Conservation (phyloP, 2,329 filamentous ascomycete species). For the Apiospora arundinis region DNA sequence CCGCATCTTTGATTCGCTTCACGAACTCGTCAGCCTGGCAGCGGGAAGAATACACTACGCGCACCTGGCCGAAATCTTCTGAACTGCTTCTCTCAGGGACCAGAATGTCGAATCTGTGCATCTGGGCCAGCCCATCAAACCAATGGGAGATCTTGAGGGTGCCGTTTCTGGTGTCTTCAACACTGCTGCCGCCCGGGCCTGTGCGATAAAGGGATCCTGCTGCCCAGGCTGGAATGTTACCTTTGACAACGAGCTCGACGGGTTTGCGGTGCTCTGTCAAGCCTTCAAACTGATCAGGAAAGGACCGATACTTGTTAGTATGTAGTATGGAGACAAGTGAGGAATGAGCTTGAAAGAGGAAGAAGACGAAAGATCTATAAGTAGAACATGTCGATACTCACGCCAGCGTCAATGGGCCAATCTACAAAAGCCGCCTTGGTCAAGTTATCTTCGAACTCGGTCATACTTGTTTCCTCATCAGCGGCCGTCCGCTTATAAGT, state of each 20-base stretch:
- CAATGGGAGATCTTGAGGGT: slow-evolving; percentile 57
- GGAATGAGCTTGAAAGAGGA: no score
- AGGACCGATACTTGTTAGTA: neutral
- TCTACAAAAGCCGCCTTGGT: slow-evolving; percentile 34
- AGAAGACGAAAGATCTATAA: no score
- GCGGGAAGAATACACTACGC: slow-evolving; percentile 61
- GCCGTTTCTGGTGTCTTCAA: slow-evolving; percentile 50
- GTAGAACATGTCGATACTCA: slow-evolving; percentile 35
- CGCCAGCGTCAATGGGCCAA: slow-evolving; percentile 53
- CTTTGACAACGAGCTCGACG: slow-evolving; percentile 55
- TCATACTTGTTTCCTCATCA: neutral
- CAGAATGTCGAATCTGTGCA: slow-evolving; percentile 62
- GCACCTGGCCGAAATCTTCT: slow-evolving; percentile 28
- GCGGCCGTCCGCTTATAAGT: slow-evolving; percentile 18
- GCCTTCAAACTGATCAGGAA: slow-evolving; percentile 51
- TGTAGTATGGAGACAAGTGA: neutral
- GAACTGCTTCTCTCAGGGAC: slow-evolving; percentile 36
- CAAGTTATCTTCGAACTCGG: neutral
- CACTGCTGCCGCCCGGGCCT: slow-evolving; percentile 57
- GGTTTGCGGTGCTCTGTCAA: slow-evolving; percentile 55
- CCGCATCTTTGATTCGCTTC: neutral
- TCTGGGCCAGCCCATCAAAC: slow-evolving; percentile 62
- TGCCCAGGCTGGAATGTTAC: slow-evolving; percentile 58
- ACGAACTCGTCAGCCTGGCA: slow-evolving; percentile 52
- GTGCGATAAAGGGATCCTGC: slow-evolving; percentile 61